Evolutionary conservation across 305 asterid genomes (phyloP), one percentile per base, ranked within the genome.

Genomic region (Withania somnifera): DNA sequence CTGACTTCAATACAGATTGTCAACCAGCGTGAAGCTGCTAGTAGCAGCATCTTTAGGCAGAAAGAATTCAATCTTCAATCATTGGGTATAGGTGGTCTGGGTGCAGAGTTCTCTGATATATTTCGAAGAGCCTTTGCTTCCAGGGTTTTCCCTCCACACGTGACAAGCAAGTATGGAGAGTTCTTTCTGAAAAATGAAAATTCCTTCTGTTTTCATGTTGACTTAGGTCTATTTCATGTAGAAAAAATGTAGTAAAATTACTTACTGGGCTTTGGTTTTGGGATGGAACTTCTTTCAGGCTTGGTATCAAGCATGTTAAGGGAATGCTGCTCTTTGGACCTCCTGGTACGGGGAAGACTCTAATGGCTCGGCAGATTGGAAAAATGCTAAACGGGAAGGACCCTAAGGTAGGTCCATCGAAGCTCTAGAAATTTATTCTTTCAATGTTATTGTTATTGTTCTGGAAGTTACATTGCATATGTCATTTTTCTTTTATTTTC

Each of bases 111-210:
- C 87, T 97, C 96, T 68, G 99, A 95, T 85, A 97, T 97, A 85
- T 97, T 97, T 84, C 91, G 99, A 88, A 93, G 99, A 91, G 99
- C 99, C 88, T 97, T 97, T 89, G 99, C 99, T 40, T 97, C 98
- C 7, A 91, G 99, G 86, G 99, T 97, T 86, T 97, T 93, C 88
- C 99, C 99, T 86, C 84, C 98, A 10, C 98, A 95, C 45, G 99
- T 97, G 86, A 91, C 99, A 58, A 89, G 91, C 83, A 97, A 97
- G 99, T 97, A 97, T 83, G 87, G 83, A 82, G 47, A 7, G 56
- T 53, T 20, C 73, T 47, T 85, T 60, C 84, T 58, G 47, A 63
- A 22, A 20, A 24, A 40, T 45, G 4, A 71, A 32, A 73, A 14
- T 73, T 73, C 79, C 82, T 78, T 79, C 79, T 80, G 58, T 51